phyloP scores from a whole-genome alignment of 306 rosid genomes.

The Mucuna pruriens region DNA sequence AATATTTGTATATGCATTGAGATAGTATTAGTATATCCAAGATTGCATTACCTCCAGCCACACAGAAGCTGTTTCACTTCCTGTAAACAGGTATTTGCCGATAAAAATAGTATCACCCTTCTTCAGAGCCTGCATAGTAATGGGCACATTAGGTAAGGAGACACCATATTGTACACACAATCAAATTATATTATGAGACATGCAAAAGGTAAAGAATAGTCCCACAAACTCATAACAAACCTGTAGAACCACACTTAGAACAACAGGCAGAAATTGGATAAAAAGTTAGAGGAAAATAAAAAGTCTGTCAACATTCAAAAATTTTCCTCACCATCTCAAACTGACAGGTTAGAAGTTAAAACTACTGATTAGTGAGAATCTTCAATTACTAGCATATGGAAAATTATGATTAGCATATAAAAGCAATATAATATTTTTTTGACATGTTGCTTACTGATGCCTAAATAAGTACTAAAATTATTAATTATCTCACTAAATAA shows the following conservation, averaged over 20 bases:
- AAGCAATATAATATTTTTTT: no score
- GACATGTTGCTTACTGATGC: no score
- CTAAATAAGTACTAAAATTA: no score
- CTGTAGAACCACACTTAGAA: neutral
- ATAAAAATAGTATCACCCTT: constrained; percentile 55
- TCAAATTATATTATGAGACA: neutral
- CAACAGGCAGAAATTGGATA: neutral
- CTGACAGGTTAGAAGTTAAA: neutral
- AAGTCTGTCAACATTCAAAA: neutral
- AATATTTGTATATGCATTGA: neutral
- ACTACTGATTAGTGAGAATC: neutral
- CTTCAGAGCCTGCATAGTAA: constrained; percentile 49
- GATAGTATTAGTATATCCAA: constrained; percentile 4
- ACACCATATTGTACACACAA: constrained; percentile 2
- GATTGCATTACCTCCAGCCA: constrained; percentile 49
- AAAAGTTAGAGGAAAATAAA: neutral
- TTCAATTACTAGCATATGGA: neutral
- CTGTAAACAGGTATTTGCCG: constrained; percentile 48
- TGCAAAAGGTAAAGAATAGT: neutral
- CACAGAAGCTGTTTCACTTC: constrained; percentile 53
- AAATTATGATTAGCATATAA: neutral
- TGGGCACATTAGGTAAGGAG: neutral
- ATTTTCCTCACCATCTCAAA: no score
- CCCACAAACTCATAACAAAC: neutral
- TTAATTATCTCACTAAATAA: no score